phyloP scores from a whole-genome alignment of 164 flowering plant genomes.

The Umbilicus rupestris region DNA sequence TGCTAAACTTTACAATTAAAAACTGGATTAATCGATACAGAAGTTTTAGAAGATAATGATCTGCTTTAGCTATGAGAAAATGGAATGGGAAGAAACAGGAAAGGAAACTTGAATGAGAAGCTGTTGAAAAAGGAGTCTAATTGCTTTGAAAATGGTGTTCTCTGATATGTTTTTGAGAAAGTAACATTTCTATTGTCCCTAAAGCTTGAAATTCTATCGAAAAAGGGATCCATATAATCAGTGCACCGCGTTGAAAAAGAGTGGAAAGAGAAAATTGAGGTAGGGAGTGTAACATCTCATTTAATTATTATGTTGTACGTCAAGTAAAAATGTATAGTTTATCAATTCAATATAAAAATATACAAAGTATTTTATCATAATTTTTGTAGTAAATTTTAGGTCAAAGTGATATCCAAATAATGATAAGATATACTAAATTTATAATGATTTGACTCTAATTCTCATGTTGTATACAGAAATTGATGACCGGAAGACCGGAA shows the following conservation, averaged over 20 bases:
- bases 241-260: background rate
- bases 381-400: too few relatives aligned
- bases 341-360: too few relatives aligned
- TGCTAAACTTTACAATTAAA: background rate
- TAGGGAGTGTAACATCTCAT: too few relatives aligned
- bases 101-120: background rate
- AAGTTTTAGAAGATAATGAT: background rate
- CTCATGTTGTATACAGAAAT: too few relatives aligned
- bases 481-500: too few relatives aligned
- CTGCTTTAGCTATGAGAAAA: too few relatives aligned
- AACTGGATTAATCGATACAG: background rate
- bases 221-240: background rate
- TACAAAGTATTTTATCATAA: too few relatives aligned
- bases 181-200: conserved; percentile 5
- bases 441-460: too few relatives aligned
- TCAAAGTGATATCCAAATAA: too few relatives aligned
- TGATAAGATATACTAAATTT: too few relatives aligned
- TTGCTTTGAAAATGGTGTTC: background rate
- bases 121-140: conserved; percentile 6
- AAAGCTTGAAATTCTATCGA: background rate
- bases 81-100: background rate
- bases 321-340: too few relatives aligned
- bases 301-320: too few relatives aligned
- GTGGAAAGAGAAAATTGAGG: background rate
- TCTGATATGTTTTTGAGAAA: background rate